phyloP scores from a whole-genome alignment of 257 asterid genomes.

The Solanum appendiculatum region DNA sequence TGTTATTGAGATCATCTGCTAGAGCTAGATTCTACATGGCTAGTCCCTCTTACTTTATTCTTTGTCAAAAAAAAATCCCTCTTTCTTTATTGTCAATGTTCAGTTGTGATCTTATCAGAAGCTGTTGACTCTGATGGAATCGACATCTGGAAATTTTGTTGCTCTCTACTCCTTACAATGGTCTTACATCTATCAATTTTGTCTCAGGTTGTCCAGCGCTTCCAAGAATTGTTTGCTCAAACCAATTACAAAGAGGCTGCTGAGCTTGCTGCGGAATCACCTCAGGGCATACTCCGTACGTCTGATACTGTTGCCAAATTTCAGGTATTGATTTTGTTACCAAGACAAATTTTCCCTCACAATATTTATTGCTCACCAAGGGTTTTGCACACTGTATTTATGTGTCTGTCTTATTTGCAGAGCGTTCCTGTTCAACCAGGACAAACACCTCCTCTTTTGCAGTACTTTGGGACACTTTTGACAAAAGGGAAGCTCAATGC shows the following conservation, averaged over 20 bases:
- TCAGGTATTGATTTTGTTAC: constrained; percentile 49
- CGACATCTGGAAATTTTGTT: not conserved
- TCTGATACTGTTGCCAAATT: constrained; percentile 91
- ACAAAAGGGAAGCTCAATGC: constrained; percentile 95
- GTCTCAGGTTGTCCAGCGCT: constrained; percentile 89
- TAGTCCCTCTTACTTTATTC: not conserved
- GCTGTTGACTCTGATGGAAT: not conserved
- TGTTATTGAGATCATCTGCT: not conserved
- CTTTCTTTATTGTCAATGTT: not conserved
- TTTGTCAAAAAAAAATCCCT: not conserved
- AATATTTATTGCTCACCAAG: not conserved
- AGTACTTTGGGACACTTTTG: constrained; percentile 90
- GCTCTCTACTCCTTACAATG: not conserved
- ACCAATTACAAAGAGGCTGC: constrained; percentile 74
- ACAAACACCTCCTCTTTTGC: constrained; percentile 98
- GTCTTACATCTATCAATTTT: not conserved
- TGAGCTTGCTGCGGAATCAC: constrained; percentile 77
- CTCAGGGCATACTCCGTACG: constrained; percentile 65
- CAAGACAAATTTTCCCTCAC: not conserved
- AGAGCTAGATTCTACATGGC: not conserved
- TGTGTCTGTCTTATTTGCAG: constrained; percentile 29
- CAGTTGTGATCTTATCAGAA: not conserved
- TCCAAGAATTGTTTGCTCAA: constrained; percentile 82
- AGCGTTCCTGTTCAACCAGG: constrained; percentile 99
- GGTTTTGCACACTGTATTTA: not conserved